Base-by-base conservation (phyloP, 805 yeast genomes). In the Ogataea degrootiae region DNA sequence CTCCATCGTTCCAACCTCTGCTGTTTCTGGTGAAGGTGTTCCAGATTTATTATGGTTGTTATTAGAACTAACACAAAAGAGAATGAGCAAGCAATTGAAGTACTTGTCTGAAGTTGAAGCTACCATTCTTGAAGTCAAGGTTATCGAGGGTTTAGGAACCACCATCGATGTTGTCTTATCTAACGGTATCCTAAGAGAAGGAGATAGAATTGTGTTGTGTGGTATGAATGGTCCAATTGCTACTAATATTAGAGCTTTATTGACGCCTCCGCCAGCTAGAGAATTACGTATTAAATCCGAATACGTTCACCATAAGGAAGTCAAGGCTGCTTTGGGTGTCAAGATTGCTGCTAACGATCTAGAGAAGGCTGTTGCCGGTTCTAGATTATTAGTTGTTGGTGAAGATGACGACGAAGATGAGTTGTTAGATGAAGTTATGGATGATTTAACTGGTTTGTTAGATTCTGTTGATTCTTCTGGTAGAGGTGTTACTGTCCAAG, bases 11-110 rank as follows among this genome's bases (percentile, higher is more conserved):
- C 99, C 99, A 59, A 94, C 99, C 17, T 92, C 98, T 53, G 99
- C 99, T 47, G 95, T 91, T 40, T 91, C 97, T 14, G 99, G 99
- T 69, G 99, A 94, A 73, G 99, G 99, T 87, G 95, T 94, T 60
- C 99, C 99, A 43, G 99, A 94, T 81, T 78, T 94, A 73, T 80
- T 94, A 64, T 90, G 97, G 92, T 79, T 94, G 69, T 75, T 94
- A 64, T 78, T 94, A 60, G 98, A 94, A 71, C 80, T 94, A 62
- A 94, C 99, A 15, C 98, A 94, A 73, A 87, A 88, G 83, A 86
- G 99, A 75, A 94, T 94, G 99, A 87, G 97, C 55, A 91, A 91
- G 70, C 97, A 92, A 76, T 83, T 94, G 73, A 92, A 88, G 92
- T 94, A 94, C 75, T 75, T 94, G 56, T 83, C 97, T 34, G 82